Evolutionary conservation across 192 early-diverging fungal genomes (phyloP).

Genomic region (Podila epicladia): DNA sequence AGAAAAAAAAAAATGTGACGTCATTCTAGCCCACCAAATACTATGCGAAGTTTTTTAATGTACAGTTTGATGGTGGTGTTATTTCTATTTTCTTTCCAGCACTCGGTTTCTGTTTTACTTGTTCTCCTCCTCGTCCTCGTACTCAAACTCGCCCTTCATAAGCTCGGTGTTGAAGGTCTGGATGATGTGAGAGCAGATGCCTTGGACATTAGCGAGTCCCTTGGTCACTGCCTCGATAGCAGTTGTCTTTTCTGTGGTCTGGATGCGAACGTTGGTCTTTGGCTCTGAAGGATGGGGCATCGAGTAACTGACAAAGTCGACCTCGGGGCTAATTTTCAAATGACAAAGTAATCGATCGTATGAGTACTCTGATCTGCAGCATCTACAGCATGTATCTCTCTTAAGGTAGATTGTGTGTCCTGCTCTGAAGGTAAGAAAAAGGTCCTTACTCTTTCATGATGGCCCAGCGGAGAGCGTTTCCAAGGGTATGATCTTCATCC

Average conservation of each 20-base stretch:
- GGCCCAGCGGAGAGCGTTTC: slow-evolving; percentile 91
- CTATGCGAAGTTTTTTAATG: background rate
- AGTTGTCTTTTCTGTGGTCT: slow-evolving; percentile 84
- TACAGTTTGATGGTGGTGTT: background rate
- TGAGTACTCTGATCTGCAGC: background rate
- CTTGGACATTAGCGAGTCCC: slow-evolving; percentile 85
- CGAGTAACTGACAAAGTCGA: slow-evolving; percentile 95
- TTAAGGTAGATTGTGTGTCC: too few relatives aligned
- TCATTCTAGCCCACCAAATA: too few relatives aligned
- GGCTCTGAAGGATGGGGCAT: slow-evolving; percentile 97
- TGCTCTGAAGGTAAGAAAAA: background rate
- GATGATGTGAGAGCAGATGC: slow-evolving; percentile 75
- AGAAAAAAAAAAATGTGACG: too few relatives aligned
- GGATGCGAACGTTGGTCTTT: slow-evolving; percentile 92
- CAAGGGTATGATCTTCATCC: slow-evolving; percentile 98
- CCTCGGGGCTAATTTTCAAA: slow-evolving; percentile 69
- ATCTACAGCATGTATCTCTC: background rate
- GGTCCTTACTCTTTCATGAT: slow-evolving; percentile 90
- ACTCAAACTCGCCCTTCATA: slow-evolving; percentile 66
- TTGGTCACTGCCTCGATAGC: slow-evolving; percentile 87
- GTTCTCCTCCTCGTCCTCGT: slow-evolving; percentile 49
- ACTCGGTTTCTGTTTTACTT: slow-evolving; percentile 7
- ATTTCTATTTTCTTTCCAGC: background rate
- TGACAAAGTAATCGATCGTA: background rate
- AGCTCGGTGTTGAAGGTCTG: slow-evolving; percentile 69